Evolutionary conservation across 495 filamentous ascomycete genomes (phyloP), one percentile per base, ranked within the genome.

Genomic region (Aspergillus biplanus): DNA sequence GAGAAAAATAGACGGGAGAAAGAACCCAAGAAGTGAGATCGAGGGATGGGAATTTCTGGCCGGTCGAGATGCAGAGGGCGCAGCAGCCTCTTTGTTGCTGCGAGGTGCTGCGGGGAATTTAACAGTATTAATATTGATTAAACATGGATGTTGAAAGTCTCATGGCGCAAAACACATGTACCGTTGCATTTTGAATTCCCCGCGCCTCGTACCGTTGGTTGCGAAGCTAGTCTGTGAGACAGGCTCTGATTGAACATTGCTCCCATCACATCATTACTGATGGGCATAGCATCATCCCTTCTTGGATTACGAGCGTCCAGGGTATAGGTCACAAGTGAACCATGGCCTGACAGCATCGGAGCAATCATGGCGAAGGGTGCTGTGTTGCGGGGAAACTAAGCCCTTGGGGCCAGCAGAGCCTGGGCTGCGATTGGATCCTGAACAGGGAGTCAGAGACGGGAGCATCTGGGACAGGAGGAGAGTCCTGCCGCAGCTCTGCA

Each of bases 221-320:
- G 2, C 4, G 32, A 16, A 18, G 11, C 13, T 27, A 37, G 58
- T 2, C 6, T 53, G 49, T 33, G 58, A 33, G 8, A 11, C 9
- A 21, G 16, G 21, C 27, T 53, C 6, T 61, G 58, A 61, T 61
- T 61, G 58, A 54, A 12, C 33, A 5, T 15, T 15, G 5, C n/a
- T 4, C 6, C 50, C n/a, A 61, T 61, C 53, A 46, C 58, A 53
- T 46, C 58, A 61, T 61, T 33, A 15, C 33, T 18, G 58, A 7
- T 54, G 12, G 16, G 58, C 58, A 61, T 61, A 54, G 46, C 58
- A 61, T 49, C 58, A 61, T 61, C 21, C 34, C 6, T 6, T 33
- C 11, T 21, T 6, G 18, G 16, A 53, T n/a, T 7, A 8, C 13
- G 4, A 44, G 21, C 44, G 50, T 61, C 58, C 35, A 49, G 58